Percentiles rank a stretch among this genome's conserved stretches.
Evolutionary conservation across 805 yeast species (phyloP).

Genomic region (Yarrowia sp.): DNA sequence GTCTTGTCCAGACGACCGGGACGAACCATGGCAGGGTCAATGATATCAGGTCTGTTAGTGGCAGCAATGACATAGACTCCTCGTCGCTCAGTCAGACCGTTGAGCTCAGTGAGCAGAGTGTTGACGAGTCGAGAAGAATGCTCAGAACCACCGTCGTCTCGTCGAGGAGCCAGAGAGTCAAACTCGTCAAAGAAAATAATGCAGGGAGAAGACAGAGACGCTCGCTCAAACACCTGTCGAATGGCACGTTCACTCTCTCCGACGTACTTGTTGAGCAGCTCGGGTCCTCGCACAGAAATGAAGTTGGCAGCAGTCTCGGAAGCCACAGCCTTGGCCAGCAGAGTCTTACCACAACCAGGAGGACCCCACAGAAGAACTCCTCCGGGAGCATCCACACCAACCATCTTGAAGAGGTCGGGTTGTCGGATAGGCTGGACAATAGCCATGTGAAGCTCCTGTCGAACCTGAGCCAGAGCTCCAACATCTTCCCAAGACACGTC

Average conservation of each 20-base stretch:
- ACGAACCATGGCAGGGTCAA: conserved; percentile 95
- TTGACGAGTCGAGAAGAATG: conserved; percentile 92
- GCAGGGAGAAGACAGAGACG: conserved; percentile 90
- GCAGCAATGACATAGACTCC: conserved; percentile 97
- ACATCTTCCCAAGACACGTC: conserved; percentile 95
- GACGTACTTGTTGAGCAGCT: conserved; percentile 86
- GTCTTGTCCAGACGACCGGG: conserved; percentile 96
- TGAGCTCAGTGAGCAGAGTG: conserved; percentile 88
- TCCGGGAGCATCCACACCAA: conserved; percentile 94
- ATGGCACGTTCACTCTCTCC: conserved; percentile 96
- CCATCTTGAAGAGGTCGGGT: conserved; percentile 84
- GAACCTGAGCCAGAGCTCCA: conserved; percentile 77
- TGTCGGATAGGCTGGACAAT: conserved; percentile 93
- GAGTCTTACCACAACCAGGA: conserved; percentile 98
- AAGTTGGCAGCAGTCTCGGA: conserved; percentile 95
- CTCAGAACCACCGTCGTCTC: conserved; percentile 86
- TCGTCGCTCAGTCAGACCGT: conserved; percentile 87
- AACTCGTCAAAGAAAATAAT: conserved; percentile 93
- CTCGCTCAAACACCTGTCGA: conserved; percentile 88
- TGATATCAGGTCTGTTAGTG: conserved; percentile 96
- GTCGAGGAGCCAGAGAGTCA: conserved; percentile 92
- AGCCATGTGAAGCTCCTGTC: conserved; percentile 94
- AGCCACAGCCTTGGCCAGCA: conserved; percentile 96
- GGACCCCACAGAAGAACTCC: conserved; percentile 99
- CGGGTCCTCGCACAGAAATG: conserved; percentile 95